Evolutionary conservation across 305 asterid genomes (phyloP).

Genomic region (Ilex paraguariensis): DNA sequence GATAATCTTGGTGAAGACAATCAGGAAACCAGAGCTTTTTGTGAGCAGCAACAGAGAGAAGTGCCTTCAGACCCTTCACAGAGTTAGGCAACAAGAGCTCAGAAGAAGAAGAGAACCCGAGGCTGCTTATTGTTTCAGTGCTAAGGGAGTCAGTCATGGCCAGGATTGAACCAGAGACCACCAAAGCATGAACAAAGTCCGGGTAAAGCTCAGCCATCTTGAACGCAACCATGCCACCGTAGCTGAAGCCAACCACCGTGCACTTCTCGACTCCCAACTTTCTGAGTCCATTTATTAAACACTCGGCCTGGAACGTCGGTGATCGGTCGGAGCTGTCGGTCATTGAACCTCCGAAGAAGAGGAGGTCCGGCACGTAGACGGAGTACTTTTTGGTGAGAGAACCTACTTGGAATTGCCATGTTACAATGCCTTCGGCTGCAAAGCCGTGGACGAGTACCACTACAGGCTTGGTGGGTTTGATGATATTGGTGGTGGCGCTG

Average conservation of each 20-base stretch:
- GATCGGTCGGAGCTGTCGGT: slow-evolving; percentile 63
- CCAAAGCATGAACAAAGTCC: slow-evolving; percentile 55
- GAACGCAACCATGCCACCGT: slow-evolving; percentile 96
- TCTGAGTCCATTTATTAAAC: slow-evolving; percentile 53
- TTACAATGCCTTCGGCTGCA: slow-evolving; percentile 82
- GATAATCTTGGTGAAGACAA: slow-evolving; percentile 71
- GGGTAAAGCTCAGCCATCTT: slow-evolving; percentile 82
- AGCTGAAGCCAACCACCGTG: slow-evolving; percentile 81
- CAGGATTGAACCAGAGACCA: slow-evolving; percentile 65
- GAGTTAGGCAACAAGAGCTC: slow-evolving; percentile 73
- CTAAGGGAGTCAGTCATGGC: slow-evolving; percentile 82
- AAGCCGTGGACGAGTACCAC: slow-evolving; percentile 86
- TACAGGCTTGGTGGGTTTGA: slow-evolving; percentile 51
- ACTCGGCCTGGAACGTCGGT: slow-evolving; percentile 78
- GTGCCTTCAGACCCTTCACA: slow-evolving; percentile 66
- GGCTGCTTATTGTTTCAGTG: slow-evolving; percentile 33
- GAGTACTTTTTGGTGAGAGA: slow-evolving; percentile 61
- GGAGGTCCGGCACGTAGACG: slow-evolving; percentile 79
- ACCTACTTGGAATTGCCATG: slow-evolving; percentile 55
- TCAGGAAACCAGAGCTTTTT: slow-evolving; percentile 92
- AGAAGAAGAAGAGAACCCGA: slow-evolving; percentile 66
- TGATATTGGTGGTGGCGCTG: slow-evolving; percentile 10
- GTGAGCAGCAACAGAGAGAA: slow-evolving; percentile 64
- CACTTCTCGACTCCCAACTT: slow-evolving; percentile 68
- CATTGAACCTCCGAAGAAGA: slow-evolving; percentile 80